Conservation (phyloP, 2,329 filamentous ascomycete species). For the Calonectria honghensis region DNA sequence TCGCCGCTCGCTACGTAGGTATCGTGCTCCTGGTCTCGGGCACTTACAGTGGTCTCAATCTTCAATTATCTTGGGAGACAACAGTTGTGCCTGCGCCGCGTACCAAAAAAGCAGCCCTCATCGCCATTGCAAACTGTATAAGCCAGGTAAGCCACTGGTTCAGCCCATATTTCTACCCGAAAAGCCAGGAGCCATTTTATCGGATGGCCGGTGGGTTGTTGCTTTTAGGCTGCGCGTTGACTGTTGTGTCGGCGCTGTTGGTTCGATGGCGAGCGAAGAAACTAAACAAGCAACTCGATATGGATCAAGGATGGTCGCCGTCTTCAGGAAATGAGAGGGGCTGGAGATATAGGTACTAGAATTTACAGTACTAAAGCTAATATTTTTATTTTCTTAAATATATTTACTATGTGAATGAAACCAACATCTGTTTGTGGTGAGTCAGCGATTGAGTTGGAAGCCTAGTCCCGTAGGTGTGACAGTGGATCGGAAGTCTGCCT, state of each 20-base stretch:
- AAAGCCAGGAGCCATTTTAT: background rate
- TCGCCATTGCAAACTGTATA: slow-evolving; percentile 3
- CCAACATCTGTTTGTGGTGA: too few species aligned
- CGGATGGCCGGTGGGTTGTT: background rate
- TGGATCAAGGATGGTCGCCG: too few species aligned
- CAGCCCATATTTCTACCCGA: background rate
- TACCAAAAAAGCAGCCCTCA: background rate
- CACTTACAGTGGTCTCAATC: background rate
- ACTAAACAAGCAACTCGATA: too few species aligned
- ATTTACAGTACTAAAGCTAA: too few species aligned
- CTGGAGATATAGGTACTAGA: too few species aligned
- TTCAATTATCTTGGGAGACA: slow-evolving; percentile 2
- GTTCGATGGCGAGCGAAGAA: too few species aligned
- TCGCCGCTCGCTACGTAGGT: background rate
- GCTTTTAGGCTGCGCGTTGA: background rate
- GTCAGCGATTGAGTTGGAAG: background rate
- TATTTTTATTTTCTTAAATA: background rate
- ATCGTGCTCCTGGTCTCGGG: background rate
- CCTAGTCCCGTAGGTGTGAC: background rate
- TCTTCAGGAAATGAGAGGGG: too few species aligned
- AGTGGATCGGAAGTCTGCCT: background rate
- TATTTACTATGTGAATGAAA: too few species aligned
- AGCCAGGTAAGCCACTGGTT: slow-evolving; percentile 9
- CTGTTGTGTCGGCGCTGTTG: too few species aligned
- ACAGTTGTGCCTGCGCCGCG: background rate